Conservation (phyloP, 257 asterid species). For the Solanum verrucosum region DNA sequence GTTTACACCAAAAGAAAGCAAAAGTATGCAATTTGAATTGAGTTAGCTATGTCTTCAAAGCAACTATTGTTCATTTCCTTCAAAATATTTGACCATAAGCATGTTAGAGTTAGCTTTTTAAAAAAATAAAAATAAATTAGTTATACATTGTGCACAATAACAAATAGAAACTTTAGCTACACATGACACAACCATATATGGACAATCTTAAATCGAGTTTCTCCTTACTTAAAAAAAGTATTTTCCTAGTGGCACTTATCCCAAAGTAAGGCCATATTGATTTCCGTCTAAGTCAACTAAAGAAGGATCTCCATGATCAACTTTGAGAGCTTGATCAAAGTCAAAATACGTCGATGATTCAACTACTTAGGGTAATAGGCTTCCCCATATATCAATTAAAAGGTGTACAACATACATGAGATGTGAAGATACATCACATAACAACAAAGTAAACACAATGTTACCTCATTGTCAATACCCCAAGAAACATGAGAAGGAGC, state of each 20-base stretch:
- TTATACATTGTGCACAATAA: not conserved
- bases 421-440: not conserved
- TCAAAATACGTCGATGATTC: not conserved
- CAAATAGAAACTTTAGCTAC: too few species aligned
- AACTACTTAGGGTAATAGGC: not conserved
- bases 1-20: not conserved
- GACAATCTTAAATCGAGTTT: too few species aligned
- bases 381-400: not conserved
- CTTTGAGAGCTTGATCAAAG: not conserved
- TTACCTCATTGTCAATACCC: slow-evolving; percentile 57
- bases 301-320: not conserved
- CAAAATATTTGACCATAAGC: not conserved
- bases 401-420: not conserved
- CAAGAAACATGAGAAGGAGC: slow-evolving; percentile 25
- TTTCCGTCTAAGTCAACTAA: not conserved
- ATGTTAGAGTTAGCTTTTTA: not conserved
- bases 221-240: not conserved
- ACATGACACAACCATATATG: too few species aligned
- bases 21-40: not conserved
- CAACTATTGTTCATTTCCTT: not conserved
- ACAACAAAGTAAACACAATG: not conserved
- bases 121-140: too few species aligned
- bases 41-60: too few species aligned
- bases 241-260: not conserved
- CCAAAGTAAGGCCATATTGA: not conserved